Evolutionary conservation across 306 rosid species (phyloP).

Genomic region (Nissolia schottii): DNA sequence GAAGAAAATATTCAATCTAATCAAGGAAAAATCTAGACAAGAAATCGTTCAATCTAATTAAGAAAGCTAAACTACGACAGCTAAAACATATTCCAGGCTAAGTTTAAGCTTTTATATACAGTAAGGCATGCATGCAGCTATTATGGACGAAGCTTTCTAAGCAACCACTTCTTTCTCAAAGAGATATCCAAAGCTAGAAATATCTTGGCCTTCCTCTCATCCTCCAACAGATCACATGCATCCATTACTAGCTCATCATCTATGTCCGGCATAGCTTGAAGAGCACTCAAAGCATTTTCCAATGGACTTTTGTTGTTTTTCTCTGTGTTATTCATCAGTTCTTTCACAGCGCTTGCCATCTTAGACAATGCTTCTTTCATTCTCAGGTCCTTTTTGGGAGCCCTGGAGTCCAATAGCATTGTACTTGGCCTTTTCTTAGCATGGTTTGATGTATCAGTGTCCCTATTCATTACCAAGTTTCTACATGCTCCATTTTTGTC

Average conservation of each 20-base stretch:
- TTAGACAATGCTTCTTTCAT: conserved; percentile 48
- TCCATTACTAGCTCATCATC: conserved; percentile 69
- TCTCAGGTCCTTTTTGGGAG: conserved; percentile 25
- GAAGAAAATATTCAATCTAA: background rate
- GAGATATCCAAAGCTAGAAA: conserved; percentile 55
- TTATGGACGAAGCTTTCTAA: conserved; percentile 56
- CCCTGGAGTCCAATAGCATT: conserved; percentile 1
- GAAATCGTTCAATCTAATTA: background rate
- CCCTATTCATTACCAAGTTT: conserved; percentile 16
- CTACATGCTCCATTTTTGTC: conserved; percentile 12
- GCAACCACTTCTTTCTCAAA: conserved; percentile 68
- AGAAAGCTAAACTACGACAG: background rate
- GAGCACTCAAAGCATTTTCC: conserved; percentile 57
- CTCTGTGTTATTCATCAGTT: conserved; percentile 38
- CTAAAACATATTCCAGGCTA: background rate
- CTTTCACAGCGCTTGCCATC: conserved; percentile 56
- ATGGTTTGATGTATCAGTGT: conserved; percentile 4
- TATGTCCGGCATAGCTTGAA: conserved; percentile 60
- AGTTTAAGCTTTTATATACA: background rate
- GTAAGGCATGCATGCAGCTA: background rate
- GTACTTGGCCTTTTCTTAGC: conserved; percentile 34
- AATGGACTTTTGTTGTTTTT: conserved; percentile 23
- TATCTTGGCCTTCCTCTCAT: conserved; percentile 61
- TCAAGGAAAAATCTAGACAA: background rate
- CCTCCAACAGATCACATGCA: conserved; percentile 73